Base-by-base conservation (phyloP, 495 filamentous ascomycete genomes). In the Tricharina praecox region DNA sequence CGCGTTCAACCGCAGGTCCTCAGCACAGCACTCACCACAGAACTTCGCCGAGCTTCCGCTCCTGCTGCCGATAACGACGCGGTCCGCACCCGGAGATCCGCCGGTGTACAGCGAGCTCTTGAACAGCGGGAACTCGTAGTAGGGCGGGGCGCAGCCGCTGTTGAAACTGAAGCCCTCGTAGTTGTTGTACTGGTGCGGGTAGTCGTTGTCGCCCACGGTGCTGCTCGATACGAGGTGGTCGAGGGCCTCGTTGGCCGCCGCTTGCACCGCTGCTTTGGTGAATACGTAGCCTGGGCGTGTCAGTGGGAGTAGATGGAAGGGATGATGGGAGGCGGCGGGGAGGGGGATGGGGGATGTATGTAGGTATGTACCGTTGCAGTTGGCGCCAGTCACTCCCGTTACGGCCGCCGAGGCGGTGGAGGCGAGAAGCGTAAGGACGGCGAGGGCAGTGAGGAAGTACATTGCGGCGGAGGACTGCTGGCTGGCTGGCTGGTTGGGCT, bases 41-140 rank as follows among this genome's bases (percentile, higher is more conserved):
- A n/a, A n/a, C n/a, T n/a, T n/a, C n/a, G n/a, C n/a, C n/a, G n/a
- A n/a, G n/a, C n/a, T n/a, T n/a, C n/a, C n/a, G n/a, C n/a, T n/a
- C n/a, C n/a, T n/a, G n/a, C n/a, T n/a, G 13, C 79, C 77, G 61
- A 84, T 77, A 38, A 86, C 63, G 37, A 86, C 74, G n/a, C 81
- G 70, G 59, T 85, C 80, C 8, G 79, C 61, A 0, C 81, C 80
- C 0, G 81, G 80, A 5, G 67, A 72, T 21, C 79, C 78, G 44
- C 80, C 77, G 30, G 54, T 66, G 53, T 81, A 86, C 1, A 70
- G 60, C 3, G n/a, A 28, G 15, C 18, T 15, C 1, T 54, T 47
- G 49, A 68, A 45, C 47, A 86, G 77, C 1, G 81, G 81, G 59
- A 75, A 85, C 59, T 85, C 81, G 51, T 81, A 78, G 65, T 76